Base-by-base conservation (phyloP, 2,329 filamentous ascomycete species). In the Orbilia blumenaviensis region DNA sequence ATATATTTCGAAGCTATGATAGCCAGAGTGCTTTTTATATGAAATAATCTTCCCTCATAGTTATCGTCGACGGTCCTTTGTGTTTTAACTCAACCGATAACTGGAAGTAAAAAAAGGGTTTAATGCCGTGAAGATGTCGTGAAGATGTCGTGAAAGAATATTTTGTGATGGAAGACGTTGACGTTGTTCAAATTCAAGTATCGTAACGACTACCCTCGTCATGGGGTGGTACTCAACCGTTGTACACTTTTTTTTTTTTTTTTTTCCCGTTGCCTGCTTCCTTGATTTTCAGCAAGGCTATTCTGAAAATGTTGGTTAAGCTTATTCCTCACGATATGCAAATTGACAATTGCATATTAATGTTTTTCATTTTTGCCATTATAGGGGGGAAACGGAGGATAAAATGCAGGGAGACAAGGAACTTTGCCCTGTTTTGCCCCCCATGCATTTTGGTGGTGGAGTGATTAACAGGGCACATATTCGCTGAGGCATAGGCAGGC, bases 201-300 rank as follows among this genome's bases (percentile, higher is more conserved):
- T 63, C 63, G 69, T 75, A 56, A 75, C 69, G 69, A 68, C 25
- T 66, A 36, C 68, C 68, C 38, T 5, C 61, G 41, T 23, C 10
- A 56, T 27, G 64, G 36, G 8, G 36, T 32, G 42, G 7, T 50
- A 34, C 25, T 38, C 36, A 16, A 21, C 44, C 34, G 25, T 38
- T 46, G 36, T 18, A 10, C 12, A 8, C 14, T 67, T 18, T 25
- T 34, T 34, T 34, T 34, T 34, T 34, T 34, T 34, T 34, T 34
- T 34, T 34, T 34, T 34, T 34, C 10, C 29, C 29, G 29, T 34
- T 34, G 5, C 29, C 10, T 34, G 25, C 12, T 38, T 60, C 44
- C 36, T 58, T 54, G 64, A 54, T 58, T 54, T 46, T 10, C 32
- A 25, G 44, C 36, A 34, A 12, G 27, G 27, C 10, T 27, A 14